Conservation (phyloP, 2,329 filamentous ascomycete genomes). For the Claviceps fusiformis region DNA sequence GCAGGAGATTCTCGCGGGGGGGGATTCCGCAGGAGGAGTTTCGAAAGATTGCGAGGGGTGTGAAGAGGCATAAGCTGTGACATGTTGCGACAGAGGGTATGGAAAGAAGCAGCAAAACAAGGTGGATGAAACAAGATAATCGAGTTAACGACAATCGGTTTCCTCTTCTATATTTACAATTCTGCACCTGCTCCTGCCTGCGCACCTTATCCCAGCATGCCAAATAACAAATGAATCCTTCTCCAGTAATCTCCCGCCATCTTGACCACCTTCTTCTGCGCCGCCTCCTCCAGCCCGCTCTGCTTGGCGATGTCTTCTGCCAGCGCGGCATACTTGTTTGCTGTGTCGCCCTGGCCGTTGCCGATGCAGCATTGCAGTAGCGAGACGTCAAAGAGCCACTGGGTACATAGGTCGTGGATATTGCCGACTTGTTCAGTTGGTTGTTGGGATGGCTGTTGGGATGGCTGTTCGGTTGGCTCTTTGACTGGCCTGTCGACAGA, state of each 20-base stretch:
- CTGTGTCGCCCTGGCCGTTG: constrained; percentile 9
- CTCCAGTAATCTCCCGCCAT: constrained; percentile 67
- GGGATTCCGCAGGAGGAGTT: constrained; percentile 86
- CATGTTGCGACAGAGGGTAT: too few species aligned
- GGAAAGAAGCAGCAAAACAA: too few species aligned
- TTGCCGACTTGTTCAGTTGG: constrained; percentile 11
- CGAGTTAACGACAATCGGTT: too few species aligned
- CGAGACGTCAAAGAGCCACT: constrained; percentile 48
- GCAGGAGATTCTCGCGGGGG: constrained; percentile 69
- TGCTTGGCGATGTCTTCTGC: constrained; percentile 30
- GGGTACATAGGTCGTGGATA: constrained; percentile 35
- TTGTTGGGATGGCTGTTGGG: neutral
- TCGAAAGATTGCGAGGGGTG: constrained; percentile 64
- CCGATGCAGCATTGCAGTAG: constrained; percentile 35
- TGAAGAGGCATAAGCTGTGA: constrained; percentile 89
- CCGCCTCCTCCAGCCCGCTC: constrained; percentile 34
- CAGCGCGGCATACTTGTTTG: constrained; percentile 28
- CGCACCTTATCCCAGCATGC: constrained; percentile 42
- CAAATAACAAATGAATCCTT: constrained; percentile 70
- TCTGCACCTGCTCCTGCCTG: too few species aligned
- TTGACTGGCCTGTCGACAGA: too few species aligned
- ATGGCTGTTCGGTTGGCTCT: too few species aligned
- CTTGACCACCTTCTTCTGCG: constrained; percentile 42
- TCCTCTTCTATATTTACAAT: too few species aligned
- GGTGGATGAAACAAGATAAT: too few species aligned